Base-by-base conservation (phyloP, 345 rosid species). In the Acer saccharum region DNA sequence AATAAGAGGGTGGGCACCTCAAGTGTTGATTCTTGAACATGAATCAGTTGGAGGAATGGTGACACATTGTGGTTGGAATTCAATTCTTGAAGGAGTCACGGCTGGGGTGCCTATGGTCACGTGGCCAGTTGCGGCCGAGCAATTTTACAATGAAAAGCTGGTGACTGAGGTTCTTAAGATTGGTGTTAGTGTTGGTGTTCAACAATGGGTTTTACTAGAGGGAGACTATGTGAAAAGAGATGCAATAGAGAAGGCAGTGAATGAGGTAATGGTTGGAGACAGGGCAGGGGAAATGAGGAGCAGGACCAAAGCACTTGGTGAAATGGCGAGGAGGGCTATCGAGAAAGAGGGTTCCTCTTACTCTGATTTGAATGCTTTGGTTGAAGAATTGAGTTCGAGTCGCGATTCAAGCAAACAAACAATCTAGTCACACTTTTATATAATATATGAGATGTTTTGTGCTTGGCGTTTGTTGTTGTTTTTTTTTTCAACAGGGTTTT, bases 51-150 rank as follows among this genome's bases (percentile, higher is more conserved):
- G 89, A 17, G 91, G 84, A 23, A 90, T 91, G 35, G 77, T 91
- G 76, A 88, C 89, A 0, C 93, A 87, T 3, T 89, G 91, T 0
- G 88, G 91, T 1, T 88, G 90, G 93, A 91, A 91, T 83, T 89
- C 88, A 0, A 81, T 83, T 23, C 68, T 91, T 1, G 90, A 91
- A 68, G 90, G 83, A 1, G 73, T 90, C 0, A 63, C 82, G 1
- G 89, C 86, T 0, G 90, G 93, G 23, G 55, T 92, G 12, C 90
- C 92, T 0, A 82, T 89, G 89, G 86, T 89, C 12, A 85, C 87
- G 0, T 91, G 91, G 88, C 89, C 90, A 0, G 29, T 82, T 48
- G 68, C 32, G 0, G 89, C 89, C 0, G 90, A 87, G 70, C 91
- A 91, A 72, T 89, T 91, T 44, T 82, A 83, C 76, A 91, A 89